phyloP scores from a whole-genome alignment of 768 basidiomycete genomes.

The Kwoniella newhampshirensis region DNA sequence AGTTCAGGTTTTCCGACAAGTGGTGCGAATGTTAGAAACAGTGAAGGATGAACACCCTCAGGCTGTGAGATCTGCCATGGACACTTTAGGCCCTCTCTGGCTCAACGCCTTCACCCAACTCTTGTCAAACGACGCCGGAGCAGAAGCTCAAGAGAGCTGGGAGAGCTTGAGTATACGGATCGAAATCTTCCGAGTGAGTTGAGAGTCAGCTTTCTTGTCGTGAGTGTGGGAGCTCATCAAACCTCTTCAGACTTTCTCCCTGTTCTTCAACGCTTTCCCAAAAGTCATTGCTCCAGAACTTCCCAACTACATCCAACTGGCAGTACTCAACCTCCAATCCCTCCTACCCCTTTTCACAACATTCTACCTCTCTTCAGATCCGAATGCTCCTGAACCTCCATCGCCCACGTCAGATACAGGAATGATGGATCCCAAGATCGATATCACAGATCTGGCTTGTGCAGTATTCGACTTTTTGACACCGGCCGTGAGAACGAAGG shows the following conservation, averaged over 20 bases:
- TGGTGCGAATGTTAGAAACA: conserved; percentile 84
- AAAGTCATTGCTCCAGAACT: conserved; percentile 62
- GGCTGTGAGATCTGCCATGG: conserved; percentile 77
- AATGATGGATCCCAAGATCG: conserved; percentile 62
- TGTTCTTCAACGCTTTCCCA: conserved; percentile 78
- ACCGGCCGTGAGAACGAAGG: conserved; percentile 62
- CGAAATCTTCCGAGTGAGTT: conserved; percentile 77
- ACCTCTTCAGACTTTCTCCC: conserved; percentile 67
- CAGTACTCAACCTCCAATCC: conserved; percentile 58
- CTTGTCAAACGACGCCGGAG: conserved; percentile 63
- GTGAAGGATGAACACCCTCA: conserved; percentile 90
- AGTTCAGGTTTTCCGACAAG: conserved; percentile 85
- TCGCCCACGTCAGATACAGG: conserved; percentile 52
- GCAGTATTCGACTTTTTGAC: conserved; percentile 79
- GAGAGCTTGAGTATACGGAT: conserved; percentile 75
- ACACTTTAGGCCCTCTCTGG: conserved; percentile 82
- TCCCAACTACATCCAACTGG: conserved; percentile 44
- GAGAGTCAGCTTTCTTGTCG: too few species aligned
- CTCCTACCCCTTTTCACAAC: conserved; percentile 59
- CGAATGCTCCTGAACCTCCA: conserved; percentile 58
- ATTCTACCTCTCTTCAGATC: conserved; percentile 52
- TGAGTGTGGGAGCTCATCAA: not conserved
- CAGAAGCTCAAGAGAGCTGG: conserved; percentile 72
- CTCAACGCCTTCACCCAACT: conserved; percentile 83
- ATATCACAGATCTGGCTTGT: conserved; percentile 69